A percentile compares a stretch with the other conserved stretches of the same genome.
phyloP scores from a whole-genome alignment of 108 stramenopile genomes.

The Nitzschia sp. region DNA sequence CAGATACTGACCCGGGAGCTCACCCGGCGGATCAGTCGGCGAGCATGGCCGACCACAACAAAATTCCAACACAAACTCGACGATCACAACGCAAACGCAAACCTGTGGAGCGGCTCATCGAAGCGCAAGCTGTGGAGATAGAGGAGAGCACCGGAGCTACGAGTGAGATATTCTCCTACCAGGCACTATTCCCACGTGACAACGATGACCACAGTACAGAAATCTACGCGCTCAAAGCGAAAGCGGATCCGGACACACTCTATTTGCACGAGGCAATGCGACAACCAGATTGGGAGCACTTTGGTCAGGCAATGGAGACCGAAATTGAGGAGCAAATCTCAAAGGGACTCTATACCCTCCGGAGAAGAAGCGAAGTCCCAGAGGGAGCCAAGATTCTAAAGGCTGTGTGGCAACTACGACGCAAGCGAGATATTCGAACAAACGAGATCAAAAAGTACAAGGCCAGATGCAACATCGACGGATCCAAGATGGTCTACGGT shows the following conservation, averaged over 20 bases:
- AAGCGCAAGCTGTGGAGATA: background rate
- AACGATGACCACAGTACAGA: background rate
- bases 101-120: background rate
- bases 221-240: constrained; percentile 12
- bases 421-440: constrained; percentile 47
- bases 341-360: background rate
- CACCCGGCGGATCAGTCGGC: background rate
- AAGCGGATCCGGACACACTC: constrained; percentile 12
- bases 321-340: constrained; percentile 2
- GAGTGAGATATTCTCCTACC: background rate
- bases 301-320: constrained; percentile 1
- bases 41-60: background rate
- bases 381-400: constrained; percentile 37
- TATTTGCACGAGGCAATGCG: constrained; percentile 33
- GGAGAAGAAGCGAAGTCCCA: constrained; percentile 27
- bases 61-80: background rate
- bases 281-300: constrained; percentile 20
- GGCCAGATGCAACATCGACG: constrained; percentile 38
- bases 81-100: background rate
- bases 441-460: constrained; percentile 35
- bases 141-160: background rate
- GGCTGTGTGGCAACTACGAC: constrained; percentile 46
- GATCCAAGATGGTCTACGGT: constrained; percentile 28
- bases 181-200: constrained; percentile 6
- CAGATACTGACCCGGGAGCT: background rate